These are phyloP conservation scores for Cubamyces lactineus DNA, from an alignment of 768 basidiomycete genomes.

Conservation along the genomic window DNA sequence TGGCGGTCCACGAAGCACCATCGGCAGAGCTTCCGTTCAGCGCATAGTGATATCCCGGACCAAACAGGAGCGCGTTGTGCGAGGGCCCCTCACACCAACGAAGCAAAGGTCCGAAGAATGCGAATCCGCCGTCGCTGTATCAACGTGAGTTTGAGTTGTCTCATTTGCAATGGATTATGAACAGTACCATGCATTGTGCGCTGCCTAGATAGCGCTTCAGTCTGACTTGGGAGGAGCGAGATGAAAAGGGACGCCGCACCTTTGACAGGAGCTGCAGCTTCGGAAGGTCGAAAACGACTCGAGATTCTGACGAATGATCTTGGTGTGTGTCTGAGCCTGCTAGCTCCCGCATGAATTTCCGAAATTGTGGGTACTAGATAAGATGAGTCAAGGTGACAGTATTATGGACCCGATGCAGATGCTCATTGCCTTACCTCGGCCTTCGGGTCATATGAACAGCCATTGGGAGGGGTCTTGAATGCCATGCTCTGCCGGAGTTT, in stretches of 20 bases:
- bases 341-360: slow-evolving; percentile 3
- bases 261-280: slow-evolving; percentile 12
- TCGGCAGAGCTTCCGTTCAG: not conserved
- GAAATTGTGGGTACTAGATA: not conserved
- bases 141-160: not conserved
- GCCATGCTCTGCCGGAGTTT: no score
- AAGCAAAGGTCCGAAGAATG: slow-evolving; percentile 6
- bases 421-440: no score
- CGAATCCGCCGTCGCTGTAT: slow-evolving; percentile 10
- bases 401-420: no score
- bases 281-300: slow-evolving; percentile 5
- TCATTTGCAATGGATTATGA: not conserved
- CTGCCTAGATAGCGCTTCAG: not conserved
- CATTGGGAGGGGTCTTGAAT: no score
- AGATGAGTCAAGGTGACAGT: no score
- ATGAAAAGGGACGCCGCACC: not conserved
- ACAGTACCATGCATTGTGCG: slow-evolving; percentile 4
- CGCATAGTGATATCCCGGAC: not conserved
- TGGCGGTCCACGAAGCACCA: not conserved
- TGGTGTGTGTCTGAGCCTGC: not conserved
- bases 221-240: no score
- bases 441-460: no score
- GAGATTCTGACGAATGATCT: not conserved
- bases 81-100: slow-evolving; percentile 6
- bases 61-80: slow-evolving; percentile 10